Conservation (phyloP, 495 filamentous ascomycete species). For the Clohesyomyces aquaticus region DNA sequence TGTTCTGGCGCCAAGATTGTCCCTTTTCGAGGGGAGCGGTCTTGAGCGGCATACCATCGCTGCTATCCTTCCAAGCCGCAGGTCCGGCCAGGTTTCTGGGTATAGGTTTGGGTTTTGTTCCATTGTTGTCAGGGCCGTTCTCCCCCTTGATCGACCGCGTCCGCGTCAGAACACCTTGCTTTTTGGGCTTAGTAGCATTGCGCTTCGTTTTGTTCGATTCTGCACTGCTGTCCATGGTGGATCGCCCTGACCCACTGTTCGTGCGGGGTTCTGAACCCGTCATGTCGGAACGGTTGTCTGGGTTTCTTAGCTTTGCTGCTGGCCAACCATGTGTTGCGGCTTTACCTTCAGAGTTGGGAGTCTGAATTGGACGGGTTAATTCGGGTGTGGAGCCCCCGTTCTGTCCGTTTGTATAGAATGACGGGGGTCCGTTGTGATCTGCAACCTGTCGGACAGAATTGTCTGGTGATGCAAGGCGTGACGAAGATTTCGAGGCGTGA, state of each 20-base stretch:
- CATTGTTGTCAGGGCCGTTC: conserved; percentile 17
- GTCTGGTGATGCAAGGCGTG: conserved; percentile 43
- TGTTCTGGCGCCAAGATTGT: conserved; percentile 65
- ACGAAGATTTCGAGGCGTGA: conserved; percentile 60
- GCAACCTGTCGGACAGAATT: conserved; percentile 28
- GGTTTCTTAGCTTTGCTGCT: conserved; percentile 7
- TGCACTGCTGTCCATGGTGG: conserved; percentile 8
- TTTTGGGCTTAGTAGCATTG: conserved; percentile 25
- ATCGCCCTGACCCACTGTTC: conserved; percentile 15
- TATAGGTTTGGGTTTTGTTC: conserved; percentile 23
- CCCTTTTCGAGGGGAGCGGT: conserved; percentile 68
- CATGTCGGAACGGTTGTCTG: conserved; percentile 29
- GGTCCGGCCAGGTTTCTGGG: conserved; percentile 36
- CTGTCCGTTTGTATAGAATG: conserved; percentile 33
- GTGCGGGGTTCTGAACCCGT: conserved; percentile 12
- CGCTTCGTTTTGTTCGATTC: conserved; percentile 17
- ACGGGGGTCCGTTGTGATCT: conserved; percentile 3
- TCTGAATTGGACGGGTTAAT: conserved; percentile 31
- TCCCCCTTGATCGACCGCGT: conserved; percentile 38
- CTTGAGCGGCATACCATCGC: conserved; percentile 48
- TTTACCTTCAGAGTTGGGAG: conserved; percentile 30
- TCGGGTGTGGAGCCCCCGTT: conserved; percentile 39
- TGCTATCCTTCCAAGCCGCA: conserved; percentile 43
- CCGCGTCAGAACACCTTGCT: conserved; percentile 31
- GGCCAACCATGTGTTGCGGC: neutral